phyloP scores from a whole-genome alignment of 495 filamentous ascomycete species.

The Penicillium fimorum region DNA sequence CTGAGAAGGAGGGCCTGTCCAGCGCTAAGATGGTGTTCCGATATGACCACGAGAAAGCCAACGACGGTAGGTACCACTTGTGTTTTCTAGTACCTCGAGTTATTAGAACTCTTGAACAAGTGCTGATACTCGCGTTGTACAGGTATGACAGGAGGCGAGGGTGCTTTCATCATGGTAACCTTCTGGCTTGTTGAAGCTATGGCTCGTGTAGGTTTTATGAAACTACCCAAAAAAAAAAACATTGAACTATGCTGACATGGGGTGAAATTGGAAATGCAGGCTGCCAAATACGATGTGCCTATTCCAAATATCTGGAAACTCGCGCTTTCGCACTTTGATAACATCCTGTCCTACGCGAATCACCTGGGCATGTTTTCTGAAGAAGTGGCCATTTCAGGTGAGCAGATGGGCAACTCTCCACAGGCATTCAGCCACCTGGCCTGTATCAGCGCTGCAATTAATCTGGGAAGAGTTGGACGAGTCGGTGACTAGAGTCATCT shows the following conservation, averaged over 20 bases:
- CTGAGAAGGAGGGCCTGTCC: constrained; percentile 69
- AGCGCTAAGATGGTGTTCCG: constrained; percentile 69
- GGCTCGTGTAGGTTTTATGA: constrained; percentile 50
- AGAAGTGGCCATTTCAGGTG: constrained; percentile 67
- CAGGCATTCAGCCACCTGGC: constrained; percentile 74
- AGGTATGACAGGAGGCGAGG: constrained; percentile 72
- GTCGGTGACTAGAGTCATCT: neutral
- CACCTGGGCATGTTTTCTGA: constrained; percentile 75
- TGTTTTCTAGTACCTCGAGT: neutral
- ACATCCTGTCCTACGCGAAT: constrained; percentile 69
- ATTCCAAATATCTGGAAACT: constrained; percentile 60
- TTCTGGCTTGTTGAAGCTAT: constrained; percentile 78
- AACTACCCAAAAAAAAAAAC: neutral
- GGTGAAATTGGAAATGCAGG: constrained; percentile 17
- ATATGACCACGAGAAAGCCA: constrained; percentile 61
- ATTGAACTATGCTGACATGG: neutral
- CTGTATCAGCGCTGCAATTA: constrained; percentile 70
- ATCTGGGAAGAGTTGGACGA: constrained; percentile 49
- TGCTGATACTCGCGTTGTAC: constrained; percentile 23
- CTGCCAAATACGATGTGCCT: constrained; percentile 51
- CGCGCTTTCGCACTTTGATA: constrained; percentile 69
- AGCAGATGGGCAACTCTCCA: constrained; percentile 72
- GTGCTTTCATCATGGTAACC: constrained; percentile 76
- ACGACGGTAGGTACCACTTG: constrained; percentile 56
- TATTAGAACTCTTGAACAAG: neutral